These are phyloP conservation scores for Haberlea rhodopensis DNA, from an alignment of 257 asterid species.

Conservation along the genomic window DNA sequence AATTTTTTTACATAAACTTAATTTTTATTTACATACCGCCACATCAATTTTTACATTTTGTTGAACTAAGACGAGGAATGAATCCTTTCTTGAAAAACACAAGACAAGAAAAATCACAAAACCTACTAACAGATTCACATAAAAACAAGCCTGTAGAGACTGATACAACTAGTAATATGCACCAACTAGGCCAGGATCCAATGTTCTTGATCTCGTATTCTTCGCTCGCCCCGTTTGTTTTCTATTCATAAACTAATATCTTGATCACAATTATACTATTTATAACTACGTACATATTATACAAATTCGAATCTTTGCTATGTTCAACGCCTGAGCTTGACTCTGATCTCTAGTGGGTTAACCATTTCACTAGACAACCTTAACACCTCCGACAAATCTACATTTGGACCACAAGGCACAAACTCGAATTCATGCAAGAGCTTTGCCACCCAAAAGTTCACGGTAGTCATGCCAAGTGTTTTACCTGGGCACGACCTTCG, in stretches of 20 bases:
- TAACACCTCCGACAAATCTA: slow-evolving; percentile 51
- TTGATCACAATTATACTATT: too few species aligned
- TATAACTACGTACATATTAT: too few species aligned
- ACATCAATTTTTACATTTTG: too few species aligned
- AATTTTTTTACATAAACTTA: too few species aligned
- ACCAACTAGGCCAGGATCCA: not conserved
- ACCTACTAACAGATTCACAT: not conserved
- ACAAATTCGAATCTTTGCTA: not conserved
- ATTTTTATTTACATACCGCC: too few species aligned
- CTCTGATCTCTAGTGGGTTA: slow-evolving; percentile 50
- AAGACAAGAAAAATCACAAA: not conserved
- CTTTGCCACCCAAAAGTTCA: slow-evolving; percentile 63
- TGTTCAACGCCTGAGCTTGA: slow-evolving; percentile 40
- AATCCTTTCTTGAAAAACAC: too few species aligned
- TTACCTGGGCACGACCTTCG: slow-evolving; percentile 82
- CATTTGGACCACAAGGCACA: not conserved
- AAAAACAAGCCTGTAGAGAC: not conserved
- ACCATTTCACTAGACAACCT: slow-evolving; percentile 74
- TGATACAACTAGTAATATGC: too few species aligned
- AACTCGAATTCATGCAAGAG: slow-evolving; percentile 57
- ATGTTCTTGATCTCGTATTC: too few species aligned
- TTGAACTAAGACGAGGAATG: too few species aligned
- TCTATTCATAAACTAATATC: too few species aligned
- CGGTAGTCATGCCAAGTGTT: slow-evolving; percentile 55
- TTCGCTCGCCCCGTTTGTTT: too few species aligned